Evolutionary conservation across 257 asterid genomes (phyloP), one percentile per base, ranked within the genome.

Genomic region (Echium plantagineum): DNA sequence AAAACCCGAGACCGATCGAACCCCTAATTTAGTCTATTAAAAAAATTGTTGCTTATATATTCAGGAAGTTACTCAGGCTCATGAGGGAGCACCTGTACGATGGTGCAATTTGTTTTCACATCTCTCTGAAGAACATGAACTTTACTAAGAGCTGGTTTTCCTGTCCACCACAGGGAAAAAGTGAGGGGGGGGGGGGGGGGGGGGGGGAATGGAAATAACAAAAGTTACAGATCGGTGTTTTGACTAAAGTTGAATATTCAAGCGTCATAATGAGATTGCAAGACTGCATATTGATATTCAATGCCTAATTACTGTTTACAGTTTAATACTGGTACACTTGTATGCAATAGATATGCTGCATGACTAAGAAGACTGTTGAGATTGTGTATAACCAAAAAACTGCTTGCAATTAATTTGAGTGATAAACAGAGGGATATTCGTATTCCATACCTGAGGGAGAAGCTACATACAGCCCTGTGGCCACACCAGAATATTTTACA

Each of bases 391-490:
- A 21, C 58, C 22, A 13, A 20, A 55, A 20, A 64, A 17, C 42
- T 38, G 18, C 10, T 58, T 16, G 53, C 10, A 51, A 10, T 26
- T 46, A 52, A 5, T 51, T 15, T 12, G 57, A 9, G 21, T 47
- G n/a, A 63, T 48, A n/a, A 9, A 63, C 60, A 31, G 20, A 47
- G 20, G 55, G 20, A 57, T 49, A 17, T 22, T 35, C 21, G 15
- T 21, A 21, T 66, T 51, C 47, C 26, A 69, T 76, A 91, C 95
- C 98, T 81, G 94, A 85, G 64, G 83, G 72, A 67, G 90, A 82
- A 74, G 98, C 98, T 67, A 89, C 95, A 83, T 91, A 84, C 75
- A 91, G 70, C 66, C 98, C 98, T 66, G 81, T 83, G 52, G 98
- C 90, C 57, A 91, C 95, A 57, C 98, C 98, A 63, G 98, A 85